phyloP scores from a whole-genome alignment of 306 rosid genomes.

The Acacia crassicarpa region DNA sequence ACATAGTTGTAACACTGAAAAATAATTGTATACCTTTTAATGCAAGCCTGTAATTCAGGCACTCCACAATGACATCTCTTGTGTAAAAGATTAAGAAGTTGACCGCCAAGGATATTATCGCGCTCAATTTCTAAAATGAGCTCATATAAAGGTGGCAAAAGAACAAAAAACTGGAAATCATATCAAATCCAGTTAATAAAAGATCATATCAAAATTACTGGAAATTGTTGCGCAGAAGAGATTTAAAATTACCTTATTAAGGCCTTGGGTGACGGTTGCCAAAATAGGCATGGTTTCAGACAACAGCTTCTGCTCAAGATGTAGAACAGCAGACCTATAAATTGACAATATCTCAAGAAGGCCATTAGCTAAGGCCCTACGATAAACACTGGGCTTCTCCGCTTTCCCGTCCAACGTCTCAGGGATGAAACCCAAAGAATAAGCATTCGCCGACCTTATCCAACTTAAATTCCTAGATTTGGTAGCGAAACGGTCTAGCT shows the following conservation, averaged over 20 bases:
- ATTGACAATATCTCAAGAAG: constrained; percentile 82
- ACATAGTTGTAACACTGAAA: constrained; percentile 11
- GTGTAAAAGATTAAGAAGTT: constrained; percentile 83
- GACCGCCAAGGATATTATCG: constrained; percentile 84
- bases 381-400: constrained; percentile 76
- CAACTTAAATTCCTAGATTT: constrained; percentile 85
- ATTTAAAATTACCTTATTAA: constrained; percentile 64
- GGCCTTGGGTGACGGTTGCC: constrained; percentile 90
- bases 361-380: constrained; percentile 90
- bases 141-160: constrained; percentile 84
- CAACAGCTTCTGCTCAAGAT: constrained; percentile 82
- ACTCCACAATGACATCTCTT: constrained; percentile 96
- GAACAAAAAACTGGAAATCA: constrained; percentile 69
- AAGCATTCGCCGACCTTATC: constrained; percentile 66
- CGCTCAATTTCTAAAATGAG: constrained; percentile 84
- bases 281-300: constrained; percentile 81
- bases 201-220: constrained; percentile 6
- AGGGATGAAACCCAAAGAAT: constrained; percentile 35
- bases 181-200: not conserved
- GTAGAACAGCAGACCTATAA: constrained; percentile 81
- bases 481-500: constrained; percentile 79
- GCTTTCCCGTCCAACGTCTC: constrained; percentile 31
- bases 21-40: constrained; percentile 66
- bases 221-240: not conserved
- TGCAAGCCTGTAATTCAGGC: constrained; percentile 93